phyloP scores from a whole-genome alignment of 768 basidiomycete genomes.

The Boletus insuetus region DNA sequence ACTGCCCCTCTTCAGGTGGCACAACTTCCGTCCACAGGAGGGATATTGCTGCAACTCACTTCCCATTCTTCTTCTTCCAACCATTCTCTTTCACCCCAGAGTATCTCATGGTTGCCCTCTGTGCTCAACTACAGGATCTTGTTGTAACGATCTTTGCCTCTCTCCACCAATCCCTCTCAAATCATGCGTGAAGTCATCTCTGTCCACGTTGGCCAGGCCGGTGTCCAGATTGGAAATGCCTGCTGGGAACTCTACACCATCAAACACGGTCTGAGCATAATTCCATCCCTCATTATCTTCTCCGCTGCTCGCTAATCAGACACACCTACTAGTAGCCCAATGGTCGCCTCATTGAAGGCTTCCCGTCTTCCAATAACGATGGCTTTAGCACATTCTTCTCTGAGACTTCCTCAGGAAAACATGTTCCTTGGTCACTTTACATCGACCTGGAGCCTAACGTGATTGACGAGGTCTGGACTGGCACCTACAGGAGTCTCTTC shows the following conservation, averaged over 20 bases:
- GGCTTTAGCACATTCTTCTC: constrained; percentile 99
- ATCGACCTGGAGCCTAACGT: constrained; percentile 97
- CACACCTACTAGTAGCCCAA: constrained; percentile 62
- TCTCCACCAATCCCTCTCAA: constrained; percentile 2
- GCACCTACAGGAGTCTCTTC: constrained; percentile 95
- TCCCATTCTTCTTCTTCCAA: too few relatives aligned
- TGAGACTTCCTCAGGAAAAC: constrained; percentile 93
- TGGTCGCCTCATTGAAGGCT: constrained; percentile 81
- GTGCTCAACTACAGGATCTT: too few relatives aligned
- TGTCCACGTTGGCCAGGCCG: constrained; percentile 98
- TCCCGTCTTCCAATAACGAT: constrained; percentile 72
- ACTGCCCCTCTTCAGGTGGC: too few relatives aligned
- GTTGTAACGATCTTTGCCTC: too few relatives aligned
- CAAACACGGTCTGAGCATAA: constrained; percentile 95
- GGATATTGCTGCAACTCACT: too few relatives aligned
- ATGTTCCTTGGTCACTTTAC: constrained; percentile 96
- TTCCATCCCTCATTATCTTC: background rate
- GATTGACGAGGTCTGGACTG: constrained; percentile 95
- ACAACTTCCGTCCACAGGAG: too few relatives aligned
- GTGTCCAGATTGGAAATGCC: constrained; percentile 97
- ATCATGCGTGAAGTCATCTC: constrained; percentile 96
- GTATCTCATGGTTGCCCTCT: too few relatives aligned
- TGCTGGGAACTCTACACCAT: constrained; percentile 99
- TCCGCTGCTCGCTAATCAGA: constrained; percentile 17
- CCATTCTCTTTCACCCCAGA: too few relatives aligned